Conservation (phyloP, 2,329 filamentous ascomycete species). For the Fusarium veterinarium region DNA sequence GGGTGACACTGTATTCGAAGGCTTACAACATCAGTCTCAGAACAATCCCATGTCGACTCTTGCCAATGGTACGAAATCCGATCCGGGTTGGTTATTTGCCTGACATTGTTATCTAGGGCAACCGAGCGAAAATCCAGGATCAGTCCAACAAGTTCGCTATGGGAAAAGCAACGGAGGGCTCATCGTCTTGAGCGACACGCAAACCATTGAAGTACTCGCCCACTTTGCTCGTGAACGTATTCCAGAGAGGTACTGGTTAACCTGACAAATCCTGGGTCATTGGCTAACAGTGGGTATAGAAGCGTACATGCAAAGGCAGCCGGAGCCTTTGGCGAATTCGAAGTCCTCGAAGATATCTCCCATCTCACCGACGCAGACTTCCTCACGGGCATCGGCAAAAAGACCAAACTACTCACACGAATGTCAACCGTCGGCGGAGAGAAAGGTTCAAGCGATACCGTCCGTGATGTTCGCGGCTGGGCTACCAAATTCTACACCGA, state of each 20-base stretch:
- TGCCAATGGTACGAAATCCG: conserved; percentile 15
- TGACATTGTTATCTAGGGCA: conserved; percentile 27
- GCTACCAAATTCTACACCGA: conserved; percentile 50
- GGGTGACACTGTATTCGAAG: not conserved
- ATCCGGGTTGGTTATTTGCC: accelerated
- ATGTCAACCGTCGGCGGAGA: conserved; percentile 65
- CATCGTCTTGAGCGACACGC: conserved; percentile 61
- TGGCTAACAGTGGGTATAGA: not conserved
- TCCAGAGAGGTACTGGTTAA: conserved; percentile 56
- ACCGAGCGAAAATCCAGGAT: conserved; percentile 39
- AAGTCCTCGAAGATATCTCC: conserved; percentile 19
- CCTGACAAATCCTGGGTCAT: accelerated
- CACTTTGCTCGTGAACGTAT: conserved; percentile 70
- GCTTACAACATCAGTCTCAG: not conserved
- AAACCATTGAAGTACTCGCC: conserved; percentile 65
- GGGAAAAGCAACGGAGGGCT: conserved; percentile 51
- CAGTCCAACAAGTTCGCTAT: conserved; percentile 39
- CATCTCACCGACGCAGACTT: conserved; percentile 25
- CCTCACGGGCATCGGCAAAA: conserved; percentile 9
- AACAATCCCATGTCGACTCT: conserved; percentile 20
- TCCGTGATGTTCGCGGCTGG: conserved; percentile 75
- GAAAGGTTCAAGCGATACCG: conserved; percentile 72
- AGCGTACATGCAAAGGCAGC: conserved; percentile 27
- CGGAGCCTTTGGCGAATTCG: conserved; percentile 21
- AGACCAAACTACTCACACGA: not conserved